phyloP scores from a whole-genome alignment of 768 basidiomycete genomes.

The Rhodotorula babjevae region DNA sequence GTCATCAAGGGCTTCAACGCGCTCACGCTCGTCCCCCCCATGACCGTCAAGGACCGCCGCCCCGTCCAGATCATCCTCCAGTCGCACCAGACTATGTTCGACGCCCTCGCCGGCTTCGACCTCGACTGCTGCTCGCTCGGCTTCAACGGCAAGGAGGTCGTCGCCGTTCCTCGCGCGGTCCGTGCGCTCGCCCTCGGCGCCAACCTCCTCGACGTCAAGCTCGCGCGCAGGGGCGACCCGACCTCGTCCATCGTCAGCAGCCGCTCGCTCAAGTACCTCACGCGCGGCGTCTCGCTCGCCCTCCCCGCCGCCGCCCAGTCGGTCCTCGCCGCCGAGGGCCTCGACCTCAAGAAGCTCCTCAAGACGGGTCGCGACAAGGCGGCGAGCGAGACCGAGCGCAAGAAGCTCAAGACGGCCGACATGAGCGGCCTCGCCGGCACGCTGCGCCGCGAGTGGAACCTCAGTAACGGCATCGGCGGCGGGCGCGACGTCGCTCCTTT shows the following conservation, averaged over 20 bases:
- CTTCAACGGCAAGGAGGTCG: conserved; percentile 4
- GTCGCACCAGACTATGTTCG: background rate
- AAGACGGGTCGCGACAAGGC: background rate
- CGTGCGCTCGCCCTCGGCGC: conserved; percentile 7
- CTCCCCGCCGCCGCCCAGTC: background rate
- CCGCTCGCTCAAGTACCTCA: conserved; percentile 16
- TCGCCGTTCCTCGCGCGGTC: conserved; percentile 10
- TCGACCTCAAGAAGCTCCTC: background rate
- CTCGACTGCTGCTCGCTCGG: conserved; percentile 21
- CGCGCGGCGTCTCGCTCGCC: conserved; percentile 14
- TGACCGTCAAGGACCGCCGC: background rate
- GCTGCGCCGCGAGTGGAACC: background rate
- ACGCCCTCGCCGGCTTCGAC: conserved; percentile 17
- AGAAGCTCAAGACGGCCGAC: background rate
- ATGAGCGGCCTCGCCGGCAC: conserved; percentile 4
- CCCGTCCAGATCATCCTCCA: conserved; percentile 16
- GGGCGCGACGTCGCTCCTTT: background rate
- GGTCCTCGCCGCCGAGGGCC: background rate
- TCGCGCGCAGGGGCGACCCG: conserved; percentile 7
- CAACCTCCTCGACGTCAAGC: conserved; percentile 16
- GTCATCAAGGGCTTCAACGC: conserved; percentile 28
- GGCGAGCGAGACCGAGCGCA: background rate
- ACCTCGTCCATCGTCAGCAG: background rate
- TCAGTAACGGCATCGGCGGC: background rate
- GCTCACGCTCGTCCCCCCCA: conserved; percentile 15